Evolutionary conservation across 352 stramenopile genomes (phyloP), one percentile per base, ranked within the genome.

Genomic region (Pythium aquatile): DNA sequence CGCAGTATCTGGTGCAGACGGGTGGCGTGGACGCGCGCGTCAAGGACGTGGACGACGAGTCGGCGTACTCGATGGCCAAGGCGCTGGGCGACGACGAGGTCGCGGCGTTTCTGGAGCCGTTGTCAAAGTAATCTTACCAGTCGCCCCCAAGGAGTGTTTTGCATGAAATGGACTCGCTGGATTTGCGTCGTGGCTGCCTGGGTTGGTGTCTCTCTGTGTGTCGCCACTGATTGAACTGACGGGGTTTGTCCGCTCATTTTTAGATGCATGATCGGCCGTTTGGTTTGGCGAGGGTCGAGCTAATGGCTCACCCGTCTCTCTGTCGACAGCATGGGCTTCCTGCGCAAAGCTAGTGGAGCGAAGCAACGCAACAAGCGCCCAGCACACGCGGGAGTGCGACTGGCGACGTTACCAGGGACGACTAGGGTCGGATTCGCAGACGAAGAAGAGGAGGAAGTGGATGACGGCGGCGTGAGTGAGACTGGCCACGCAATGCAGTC

Each of bases 51-150:
- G 84, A 95, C 44, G 71, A 68, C 33, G 86, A 95, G 71, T 93
- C 84, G 33, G 83, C 83, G 35, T 74, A 74, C 59, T 87, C 80
- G 8, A 79, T 95, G 58, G 86, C 86, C 2, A 58, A 81, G 30
- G 86, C 77, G n/a, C 78, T 94, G 46, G 82, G 80, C 13, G 86
- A 94, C 54, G 81, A 88, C 26, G 73, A 90, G n/a, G 84, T 93
- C 17, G 84, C 81, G 14, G 55, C 77, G 49, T 91, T 80, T 54
- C 68, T 93, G 37, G 66, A 83, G 67, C 69, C 73, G n/a, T 65
- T 81, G 37, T 63, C 60, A 13, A 52, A 17, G 16, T 72, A 64
- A 61, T 4, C 30, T 29, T 39, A 26, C 33, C 8, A 0, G 46
- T 26, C 17, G 42, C 30, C 42, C 20, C 20, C 20, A 8, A 26